Conservation (phyloP, 805 yeast species). For the Sugiyamaella smithiae region DNA sequence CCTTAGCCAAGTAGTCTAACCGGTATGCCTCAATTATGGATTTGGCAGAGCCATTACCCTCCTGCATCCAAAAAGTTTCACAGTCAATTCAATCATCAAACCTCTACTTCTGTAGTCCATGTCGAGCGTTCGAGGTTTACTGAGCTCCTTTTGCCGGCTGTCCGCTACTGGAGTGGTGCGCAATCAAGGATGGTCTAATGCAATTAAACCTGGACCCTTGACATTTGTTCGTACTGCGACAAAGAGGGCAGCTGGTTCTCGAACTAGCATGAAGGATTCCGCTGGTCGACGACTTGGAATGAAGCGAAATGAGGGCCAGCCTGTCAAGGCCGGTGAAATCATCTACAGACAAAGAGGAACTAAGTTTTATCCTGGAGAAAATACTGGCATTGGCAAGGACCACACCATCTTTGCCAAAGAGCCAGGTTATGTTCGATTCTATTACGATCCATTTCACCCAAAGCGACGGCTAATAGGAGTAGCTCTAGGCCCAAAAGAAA, state of each 20-base stretch:
- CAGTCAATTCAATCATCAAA: too few species aligned
- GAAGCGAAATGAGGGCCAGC: constrained; percentile 76
- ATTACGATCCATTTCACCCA: constrained; percentile 95
- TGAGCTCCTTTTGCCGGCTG: background rate
- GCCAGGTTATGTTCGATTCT: constrained; percentile 90
- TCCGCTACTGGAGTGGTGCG: background rate
- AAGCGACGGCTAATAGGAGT: constrained; percentile 87
- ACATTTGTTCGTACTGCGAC: constrained; percentile 75
- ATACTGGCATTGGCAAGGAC: constrained; percentile 79
- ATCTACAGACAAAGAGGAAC: constrained; percentile 95
- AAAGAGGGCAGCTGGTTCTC: constrained; percentile 93
- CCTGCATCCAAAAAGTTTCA: too few species aligned
- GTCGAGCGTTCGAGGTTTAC: background rate
- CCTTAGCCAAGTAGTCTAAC: too few species aligned
- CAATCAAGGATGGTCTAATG: background rate
- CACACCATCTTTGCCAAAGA: constrained; percentile 89
- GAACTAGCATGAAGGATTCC: constrained; percentile 88
- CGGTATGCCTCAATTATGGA: too few species aligned
- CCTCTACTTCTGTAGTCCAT: too few species aligned
- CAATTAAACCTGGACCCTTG: constrained; percentile 1
- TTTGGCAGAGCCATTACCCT: too few species aligned
- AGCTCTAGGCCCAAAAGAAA: constrained; percentile 59
- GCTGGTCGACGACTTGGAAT: constrained; percentile 94
- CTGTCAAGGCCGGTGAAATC: constrained; percentile 79
- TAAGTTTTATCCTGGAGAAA: constrained; percentile 90